phyloP scores from a whole-genome alignment of 2,329 filamentous ascomycete species.

The Arthrocladium fulminans region DNA sequence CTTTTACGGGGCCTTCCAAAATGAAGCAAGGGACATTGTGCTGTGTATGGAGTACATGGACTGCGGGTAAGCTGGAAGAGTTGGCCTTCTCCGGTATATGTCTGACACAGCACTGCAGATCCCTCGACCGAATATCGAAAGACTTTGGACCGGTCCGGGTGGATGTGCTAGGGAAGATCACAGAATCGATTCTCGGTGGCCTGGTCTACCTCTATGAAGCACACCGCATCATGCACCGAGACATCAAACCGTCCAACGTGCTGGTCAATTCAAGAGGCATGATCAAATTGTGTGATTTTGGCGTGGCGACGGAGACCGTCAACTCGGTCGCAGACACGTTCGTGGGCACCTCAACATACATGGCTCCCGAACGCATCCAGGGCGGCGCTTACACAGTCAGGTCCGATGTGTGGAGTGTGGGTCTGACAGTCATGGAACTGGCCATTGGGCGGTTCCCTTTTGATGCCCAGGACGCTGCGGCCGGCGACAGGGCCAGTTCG shows the following conservation, averaged over 20 bases:
- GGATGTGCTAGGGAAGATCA: slow-evolving; percentile 94
- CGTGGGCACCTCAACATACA: slow-evolving; percentile 96
- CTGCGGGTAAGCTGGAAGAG: slow-evolving; percentile 64
- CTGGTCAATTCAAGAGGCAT: slow-evolving; percentile 86
- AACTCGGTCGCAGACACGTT: slow-evolving; percentile 98
- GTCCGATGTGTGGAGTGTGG: slow-evolving; percentile 98
- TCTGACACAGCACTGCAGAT: slow-evolving; percentile 44
- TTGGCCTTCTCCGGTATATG: slow-evolving; percentile 3
- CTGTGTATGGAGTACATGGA: slow-evolving; percentile 99
- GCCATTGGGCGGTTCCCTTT: slow-evolving; percentile 98
- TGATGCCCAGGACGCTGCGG: slow-evolving; percentile 69
- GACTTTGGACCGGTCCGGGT: slow-evolving; percentile 92
- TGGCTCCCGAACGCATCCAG: slow-evolving; percentile 96
- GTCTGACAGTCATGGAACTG: slow-evolving; percentile 88
- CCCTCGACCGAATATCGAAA: slow-evolving; percentile 85
- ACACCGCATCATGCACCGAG: slow-evolving; percentile 97
- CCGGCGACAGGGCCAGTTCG: slow-evolving; percentile 54
- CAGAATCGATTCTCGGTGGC: slow-evolving; percentile 86
- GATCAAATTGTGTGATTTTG: slow-evolving; percentile 98
- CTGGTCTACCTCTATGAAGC: slow-evolving; percentile 90
- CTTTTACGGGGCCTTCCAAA: slow-evolving; percentile 95
- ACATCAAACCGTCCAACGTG: slow-evolving; percentile 98
- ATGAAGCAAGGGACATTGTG: slow-evolving; percentile 93
- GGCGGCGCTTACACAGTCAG: slow-evolving; percentile 96
- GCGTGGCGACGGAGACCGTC: slow-evolving; percentile 94